Evolutionary conservation across 176 grass and related monocot species (phyloP).

Genomic region (Rhipidocladum racemiflorum): DNA sequence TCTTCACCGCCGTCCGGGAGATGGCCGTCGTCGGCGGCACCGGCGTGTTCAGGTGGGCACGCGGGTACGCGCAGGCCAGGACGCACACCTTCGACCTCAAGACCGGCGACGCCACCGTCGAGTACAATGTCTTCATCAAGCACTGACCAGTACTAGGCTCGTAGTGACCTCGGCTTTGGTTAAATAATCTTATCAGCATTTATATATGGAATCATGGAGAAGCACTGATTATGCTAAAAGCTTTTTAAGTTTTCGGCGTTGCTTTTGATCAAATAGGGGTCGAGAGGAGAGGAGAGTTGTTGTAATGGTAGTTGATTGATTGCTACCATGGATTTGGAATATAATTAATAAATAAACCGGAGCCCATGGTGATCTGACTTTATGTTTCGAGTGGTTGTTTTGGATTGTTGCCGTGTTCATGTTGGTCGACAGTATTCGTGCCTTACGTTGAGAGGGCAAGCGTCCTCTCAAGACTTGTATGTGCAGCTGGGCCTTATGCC

Average conservation of each 20-base stretch:
- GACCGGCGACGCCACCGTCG: slow-evolving; percentile 57
- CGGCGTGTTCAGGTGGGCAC: slow-evolving; percentile 43
- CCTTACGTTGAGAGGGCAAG: too few relatives aligned
- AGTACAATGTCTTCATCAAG: slow-evolving; percentile 62
- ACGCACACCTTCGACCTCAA: slow-evolving; percentile 17
- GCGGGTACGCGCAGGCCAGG: slow-evolving; percentile 50
- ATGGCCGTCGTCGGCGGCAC: slow-evolving; percentile 62
- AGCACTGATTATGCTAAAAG: background rate
- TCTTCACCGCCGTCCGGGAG: slow-evolving; percentile 36
- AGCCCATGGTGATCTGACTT: background rate
- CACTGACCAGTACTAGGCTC: background rate
- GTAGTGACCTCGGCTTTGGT: background rate
- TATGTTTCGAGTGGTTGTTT: too few relatives aligned
- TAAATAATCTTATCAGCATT: background rate
- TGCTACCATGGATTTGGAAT: background rate
- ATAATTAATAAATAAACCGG: background rate
- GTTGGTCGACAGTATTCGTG: too few relatives aligned
- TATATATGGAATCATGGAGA: background rate
- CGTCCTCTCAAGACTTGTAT: too few relatives aligned
- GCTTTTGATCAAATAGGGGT: background rate
- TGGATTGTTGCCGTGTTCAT: too few relatives aligned
- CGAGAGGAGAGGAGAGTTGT: background rate
- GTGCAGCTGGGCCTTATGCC: too few relatives aligned
- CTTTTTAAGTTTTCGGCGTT: background rate
- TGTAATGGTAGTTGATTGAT: background rate